These are phyloP conservation scores for Metschnikowia matae DNA, from an alignment of 805 yeast genomes.

Conservation along the genomic window DNA sequence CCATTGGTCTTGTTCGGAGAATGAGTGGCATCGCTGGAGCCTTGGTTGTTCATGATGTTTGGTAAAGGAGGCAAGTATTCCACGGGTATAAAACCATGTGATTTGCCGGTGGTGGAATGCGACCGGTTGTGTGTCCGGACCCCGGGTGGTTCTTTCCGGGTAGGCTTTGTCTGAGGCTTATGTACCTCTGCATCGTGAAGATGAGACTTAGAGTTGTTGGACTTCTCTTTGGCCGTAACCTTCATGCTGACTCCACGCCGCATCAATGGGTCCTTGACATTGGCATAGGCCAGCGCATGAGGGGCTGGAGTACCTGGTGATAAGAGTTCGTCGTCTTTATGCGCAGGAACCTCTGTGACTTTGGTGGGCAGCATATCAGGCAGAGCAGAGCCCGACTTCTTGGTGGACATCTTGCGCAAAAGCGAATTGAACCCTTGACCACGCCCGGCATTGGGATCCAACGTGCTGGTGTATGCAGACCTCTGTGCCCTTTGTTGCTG, in stretches of 20 bases:
- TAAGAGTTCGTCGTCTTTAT: neutral
- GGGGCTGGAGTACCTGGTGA: neutral
- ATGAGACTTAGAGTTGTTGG: slow-evolving; percentile 19
- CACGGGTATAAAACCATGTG: slow-evolving; percentile 40
- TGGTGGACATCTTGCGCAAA: slow-evolving; percentile 34
- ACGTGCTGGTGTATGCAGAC: slow-evolving; percentile 22
- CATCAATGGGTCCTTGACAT: slow-evolving; percentile 36
- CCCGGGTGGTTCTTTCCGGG: slow-evolving; percentile 1
- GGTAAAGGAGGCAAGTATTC: slow-evolving; percentile 45
- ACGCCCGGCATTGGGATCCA: slow-evolving; percentile 31
- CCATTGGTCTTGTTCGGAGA: neutral
- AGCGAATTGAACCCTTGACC: slow-evolving; percentile 32
- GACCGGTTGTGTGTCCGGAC: slow-evolving; percentile 20
- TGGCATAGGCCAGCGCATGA: neutral
- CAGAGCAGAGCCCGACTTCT: slow-evolving; percentile 22
- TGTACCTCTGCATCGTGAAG: slow-evolving; percentile 9
- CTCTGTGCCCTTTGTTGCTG: slow-evolving; percentile 1
- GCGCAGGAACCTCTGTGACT: slow-evolving; percentile 2
- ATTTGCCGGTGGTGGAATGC: slow-evolving; percentile 23
- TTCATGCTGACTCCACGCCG: slow-evolving; percentile 62
- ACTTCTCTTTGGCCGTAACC: slow-evolving; percentile 54
- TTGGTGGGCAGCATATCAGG: slow-evolving; percentile 7
- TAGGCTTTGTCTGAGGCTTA: neutral
- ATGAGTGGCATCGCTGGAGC: slow-evolving; percentile 15
- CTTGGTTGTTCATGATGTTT: slow-evolving; percentile 30